Percentiles rank a stretch among this genome's conserved stretches.
Evolutionary conservation across 306 rosid species (phyloP).

Genomic region (Phaseolus lunatus): DNA sequence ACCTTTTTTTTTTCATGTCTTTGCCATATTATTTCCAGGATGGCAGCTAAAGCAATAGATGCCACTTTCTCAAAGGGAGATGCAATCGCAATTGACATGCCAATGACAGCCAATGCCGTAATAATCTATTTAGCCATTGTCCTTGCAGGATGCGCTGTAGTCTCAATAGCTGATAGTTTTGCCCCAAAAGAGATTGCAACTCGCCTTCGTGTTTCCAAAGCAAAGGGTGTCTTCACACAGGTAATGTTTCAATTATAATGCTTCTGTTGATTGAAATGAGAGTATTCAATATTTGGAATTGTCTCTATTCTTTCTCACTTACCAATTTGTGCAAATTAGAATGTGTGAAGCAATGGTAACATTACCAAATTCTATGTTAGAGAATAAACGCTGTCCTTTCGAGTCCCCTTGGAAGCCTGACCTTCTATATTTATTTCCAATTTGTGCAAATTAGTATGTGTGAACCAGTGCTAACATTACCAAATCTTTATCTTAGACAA

Average conservation of each 20-base stretch:
- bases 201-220: constrained; percentile 77
- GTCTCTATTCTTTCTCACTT: constrained; percentile 9
- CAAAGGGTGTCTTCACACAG: constrained; percentile 91
- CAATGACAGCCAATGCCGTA: constrained; percentile 84
- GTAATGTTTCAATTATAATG: constrained; percentile 49
- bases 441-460: constrained; percentile 8
- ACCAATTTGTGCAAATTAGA: constrained; percentile 26
- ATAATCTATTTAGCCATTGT: constrained; percentile 81
- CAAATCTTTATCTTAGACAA: neutral
- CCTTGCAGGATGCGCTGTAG: constrained; percentile 80
- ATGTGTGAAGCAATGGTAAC: neutral
- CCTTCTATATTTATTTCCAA: constrained; percentile 4
- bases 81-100: constrained; percentile 95
- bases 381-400: neutral
- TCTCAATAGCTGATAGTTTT: constrained; percentile 95
- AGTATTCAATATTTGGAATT: neutral
- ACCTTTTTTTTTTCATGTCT: constrained; percentile 10
- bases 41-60: constrained; percentile 82
- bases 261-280: constrained; percentile 20
- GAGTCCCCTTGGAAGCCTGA: neutral
- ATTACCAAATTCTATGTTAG: neutral
- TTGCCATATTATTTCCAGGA: constrained; percentile 54
- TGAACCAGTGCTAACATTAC: neutral
- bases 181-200: constrained; percentile 80
- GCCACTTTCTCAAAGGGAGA: constrained; percentile 83